Percentiles rank a stretch among this genome's conserved stretches.
Conservation (phyloP, 768 basidiomycete species). For the Cystobasidium ongulense region DNA sequence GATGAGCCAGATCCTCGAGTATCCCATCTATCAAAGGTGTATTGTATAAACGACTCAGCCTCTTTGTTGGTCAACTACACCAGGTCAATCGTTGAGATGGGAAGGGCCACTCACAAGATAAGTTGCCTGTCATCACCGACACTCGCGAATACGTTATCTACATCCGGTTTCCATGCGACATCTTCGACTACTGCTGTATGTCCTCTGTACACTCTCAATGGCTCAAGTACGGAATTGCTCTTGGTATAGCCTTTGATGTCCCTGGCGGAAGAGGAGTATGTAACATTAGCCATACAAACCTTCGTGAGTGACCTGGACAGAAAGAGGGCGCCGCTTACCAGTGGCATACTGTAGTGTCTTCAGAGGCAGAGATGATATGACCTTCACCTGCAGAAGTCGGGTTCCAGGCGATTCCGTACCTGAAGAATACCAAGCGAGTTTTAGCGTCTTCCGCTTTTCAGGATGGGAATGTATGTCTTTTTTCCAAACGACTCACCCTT, state of each 20-base stretch:
- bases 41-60: too few species aligned
- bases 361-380: slow-evolving; percentile 79
- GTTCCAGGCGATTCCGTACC: slow-evolving; percentile 92
- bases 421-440: slow-evolving; percentile 42
- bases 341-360: slow-evolving; percentile 90
- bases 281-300: not conserved
- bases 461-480: too few species aligned
- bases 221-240: slow-evolving; percentile 68
- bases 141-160: slow-evolving; percentile 80
- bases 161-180: slow-evolving; percentile 84
- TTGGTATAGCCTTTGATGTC: slow-evolving; percentile 83
- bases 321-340: slow-evolving; percentile 55
- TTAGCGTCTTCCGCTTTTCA: not conserved
- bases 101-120: slow-evolving; percentile 64
- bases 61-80: too few species aligned
- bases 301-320: too few species aligned
- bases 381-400: slow-evolving; percentile 59
- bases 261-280: slow-evolving; percentile 50
- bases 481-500: slow-evolving; percentile 66
- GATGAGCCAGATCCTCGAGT: slow-evolving; percentile 54
- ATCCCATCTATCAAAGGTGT: slow-evolving; percentile 65
- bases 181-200: slow-evolving; percentile 95
- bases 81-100: not conserved
- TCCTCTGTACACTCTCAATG: slow-evolving; percentile 70
- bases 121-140: slow-evolving; percentile 93